Evolutionary conservation across 108 stramenopile species (phyloP), one percentile per base, ranked within the genome.

Genomic region (Cyclotella cryptica): DNA sequence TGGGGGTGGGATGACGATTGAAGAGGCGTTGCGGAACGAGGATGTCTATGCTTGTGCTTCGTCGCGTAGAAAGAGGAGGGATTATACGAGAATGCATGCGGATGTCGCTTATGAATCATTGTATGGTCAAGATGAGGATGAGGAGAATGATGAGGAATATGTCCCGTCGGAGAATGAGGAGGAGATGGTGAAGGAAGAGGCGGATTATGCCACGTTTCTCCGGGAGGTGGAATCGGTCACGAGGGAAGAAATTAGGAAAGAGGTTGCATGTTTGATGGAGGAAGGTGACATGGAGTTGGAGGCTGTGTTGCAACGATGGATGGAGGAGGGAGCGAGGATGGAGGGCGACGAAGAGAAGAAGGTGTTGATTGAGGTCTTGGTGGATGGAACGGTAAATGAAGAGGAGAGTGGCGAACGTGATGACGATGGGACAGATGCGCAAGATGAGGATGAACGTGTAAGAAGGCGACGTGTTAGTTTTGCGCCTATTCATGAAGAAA

Each of bases 1-100:
- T 6, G 69, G 55, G 11, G 42, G 46, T 19, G 54, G 46, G 9
- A 62, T 90, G 81, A 87, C 82, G 1, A 92, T 92, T 66, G 91
- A 94, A 62, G 87, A 90, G 72, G 89, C 89, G 9, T 39, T 85
- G 19, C 41, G 72, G 24, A 47, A 57, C 26, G 62, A 49, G 54
- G n/a, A 27, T 3, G 41, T 18, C 0, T 18, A 8, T 55, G 42
- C 6, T 2, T 12, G 40, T 57, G 51, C 40, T 47, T 10, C 53
- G 49, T 11, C 51, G 52, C 11, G 49, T 19, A 26, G 18, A n/a
- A n/a, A 66, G 17, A 39, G 15, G 52, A 61, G 52, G 24, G 71
- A 80, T 72, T 80, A 80, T 49, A 30, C 59, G 0, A 49, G 60
- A 27, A 69, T 80, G 72, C 57, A 77, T 59, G 54, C 21, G 14